These are phyloP conservation scores for Scleromitrula shiraiana DNA, from an alignment of 2,329 filamentous ascomycete species.

Conservation along the genomic window DNA sequence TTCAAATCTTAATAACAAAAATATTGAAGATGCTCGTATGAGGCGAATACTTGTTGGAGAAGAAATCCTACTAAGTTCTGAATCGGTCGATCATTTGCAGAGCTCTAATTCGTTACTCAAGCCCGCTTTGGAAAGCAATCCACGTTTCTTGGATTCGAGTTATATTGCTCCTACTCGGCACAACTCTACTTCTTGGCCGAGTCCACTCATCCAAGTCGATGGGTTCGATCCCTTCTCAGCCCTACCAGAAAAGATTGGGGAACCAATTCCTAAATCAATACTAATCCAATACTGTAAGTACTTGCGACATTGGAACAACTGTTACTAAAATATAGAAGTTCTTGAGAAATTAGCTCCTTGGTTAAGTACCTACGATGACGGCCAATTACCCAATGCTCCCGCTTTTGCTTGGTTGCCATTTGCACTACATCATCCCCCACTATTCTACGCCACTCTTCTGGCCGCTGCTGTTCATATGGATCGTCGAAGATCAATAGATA, in stretches of 20 bases:
- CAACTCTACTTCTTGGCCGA: too few relatives aligned
- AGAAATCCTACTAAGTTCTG: constrained; percentile 14
- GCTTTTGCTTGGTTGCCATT: constrained; percentile 14
- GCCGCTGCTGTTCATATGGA: constrained; percentile 18
- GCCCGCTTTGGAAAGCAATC: too few relatives aligned
- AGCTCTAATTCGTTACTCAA: neutral
- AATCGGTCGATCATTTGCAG: constrained; percentile 13
- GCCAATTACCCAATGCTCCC: neutral
- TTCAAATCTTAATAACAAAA: neutral
- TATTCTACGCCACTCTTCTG: constrained; percentile 20
- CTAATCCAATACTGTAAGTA: constrained; percentile 5
- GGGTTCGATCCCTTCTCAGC: constrained; percentile 5
- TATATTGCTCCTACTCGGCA: too few relatives aligned
- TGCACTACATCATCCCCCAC: constrained; percentile 15
- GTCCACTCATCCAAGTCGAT: neutral
- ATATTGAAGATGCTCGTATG: constrained; percentile 6
- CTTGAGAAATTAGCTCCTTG: constrained; percentile 14
- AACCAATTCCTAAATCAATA: constrained; percentile 1
- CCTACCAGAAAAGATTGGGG: constrained; percentile 1
- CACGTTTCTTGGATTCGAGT: too few relatives aligned
- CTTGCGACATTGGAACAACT: neutral
- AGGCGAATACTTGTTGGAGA: constrained; percentile 13
- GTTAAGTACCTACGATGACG: constrained; percentile 15
- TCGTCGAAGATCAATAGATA: constrained; percentile 10
- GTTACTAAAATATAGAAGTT: constrained; percentile 5